These are phyloP conservation scores for Drechslera avenae DNA, from an alignment of 2,329 filamentous ascomycete species.

Conservation along the genomic window DNA sequence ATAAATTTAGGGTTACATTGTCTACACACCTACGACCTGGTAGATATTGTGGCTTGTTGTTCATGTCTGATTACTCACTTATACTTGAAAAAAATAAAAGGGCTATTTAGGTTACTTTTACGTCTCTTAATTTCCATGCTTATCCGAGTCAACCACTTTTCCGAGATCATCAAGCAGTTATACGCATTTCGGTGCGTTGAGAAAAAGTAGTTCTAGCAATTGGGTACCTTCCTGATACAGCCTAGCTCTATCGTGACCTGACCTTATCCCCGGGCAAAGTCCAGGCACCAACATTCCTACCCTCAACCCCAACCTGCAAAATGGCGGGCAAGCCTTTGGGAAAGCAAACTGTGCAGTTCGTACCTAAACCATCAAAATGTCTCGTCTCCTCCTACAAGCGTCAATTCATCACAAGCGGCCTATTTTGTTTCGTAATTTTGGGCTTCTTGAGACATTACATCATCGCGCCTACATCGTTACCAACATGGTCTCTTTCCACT, in stretches of 20 bases:
- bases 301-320: constrained; percentile 5
- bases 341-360: constrained; percentile 1
- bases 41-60: no score
- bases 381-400: not conserved
- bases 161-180: no score
- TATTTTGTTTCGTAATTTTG: constrained; percentile 6
- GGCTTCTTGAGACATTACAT: constrained; percentile 8
- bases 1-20: no score
- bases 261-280: constrained; percentile 9
- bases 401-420: constrained; percentile 5
- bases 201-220: not conserved
- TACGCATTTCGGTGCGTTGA: no score
- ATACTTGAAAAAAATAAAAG: no score
- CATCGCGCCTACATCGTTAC: constrained; percentile 16
- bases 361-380: not conserved
- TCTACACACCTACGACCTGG: no score
- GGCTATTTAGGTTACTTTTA: no score
- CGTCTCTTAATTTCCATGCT: no score
- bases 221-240: constrained; percentile 11
- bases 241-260: constrained; percentile 4
- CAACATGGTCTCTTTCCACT: constrained; percentile 19
- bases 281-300: not conserved
- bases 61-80: no score
- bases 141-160: no score
- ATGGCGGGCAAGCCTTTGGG: constrained; percentile 21